Percentiles rank a stretch among this genome's conserved stretches.
phyloP scores from a whole-genome alignment of 2,329 filamentous ascomycete species.

The Scedosporium minutisporum region DNA sequence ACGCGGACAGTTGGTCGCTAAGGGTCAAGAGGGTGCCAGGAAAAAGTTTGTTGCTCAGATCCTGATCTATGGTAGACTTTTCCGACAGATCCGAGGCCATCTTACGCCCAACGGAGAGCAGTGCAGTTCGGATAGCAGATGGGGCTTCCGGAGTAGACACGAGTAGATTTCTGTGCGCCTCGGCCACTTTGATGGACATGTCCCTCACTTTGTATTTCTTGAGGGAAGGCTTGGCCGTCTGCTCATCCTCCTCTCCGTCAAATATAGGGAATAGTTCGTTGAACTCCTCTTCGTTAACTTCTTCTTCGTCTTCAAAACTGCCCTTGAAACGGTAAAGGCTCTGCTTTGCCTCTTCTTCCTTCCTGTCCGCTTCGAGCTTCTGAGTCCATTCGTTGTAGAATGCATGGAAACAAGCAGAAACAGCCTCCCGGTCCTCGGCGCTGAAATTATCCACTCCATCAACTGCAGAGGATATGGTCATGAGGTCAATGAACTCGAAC shows the following conservation, averaged over 20 bases:
- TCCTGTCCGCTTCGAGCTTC: conserved; percentile 66
- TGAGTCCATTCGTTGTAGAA: conserved; percentile 76
- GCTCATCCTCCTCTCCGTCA: conserved; percentile 41
- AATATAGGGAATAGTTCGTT: conserved; percentile 74
- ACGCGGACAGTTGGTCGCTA: conserved; percentile 44
- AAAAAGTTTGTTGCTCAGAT: conserved; percentile 46
- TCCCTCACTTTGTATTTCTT: conserved; percentile 35
- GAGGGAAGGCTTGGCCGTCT: conserved; percentile 15
- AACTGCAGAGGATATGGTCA: conserved; percentile 29
- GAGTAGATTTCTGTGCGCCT: conserved; percentile 48
- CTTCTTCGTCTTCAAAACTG: conserved; percentile 65
- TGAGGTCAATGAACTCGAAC: conserved; percentile 41
- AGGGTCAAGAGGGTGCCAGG: conserved; percentile 57
- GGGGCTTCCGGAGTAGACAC: conserved; percentile 28
- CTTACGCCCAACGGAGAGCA: conserved; percentile 31
- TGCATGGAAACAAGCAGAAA: conserved; percentile 58
- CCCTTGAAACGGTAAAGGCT: conserved; percentile 81
- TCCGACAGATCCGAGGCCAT: conserved; percentile 18
- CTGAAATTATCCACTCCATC: conserved; percentile 35
- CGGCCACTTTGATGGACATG: conserved; percentile 51
- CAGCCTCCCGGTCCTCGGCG: conserved; percentile 33
- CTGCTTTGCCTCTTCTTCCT: conserved; percentile 60
- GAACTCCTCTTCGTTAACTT: conserved; percentile 64
- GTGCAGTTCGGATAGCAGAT: conserved; percentile 33
- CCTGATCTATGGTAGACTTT: conserved; percentile 17